Conservation (phyloP, 2,329 filamentous ascomycete species). For the Talaromyces pinophilus region DNA sequence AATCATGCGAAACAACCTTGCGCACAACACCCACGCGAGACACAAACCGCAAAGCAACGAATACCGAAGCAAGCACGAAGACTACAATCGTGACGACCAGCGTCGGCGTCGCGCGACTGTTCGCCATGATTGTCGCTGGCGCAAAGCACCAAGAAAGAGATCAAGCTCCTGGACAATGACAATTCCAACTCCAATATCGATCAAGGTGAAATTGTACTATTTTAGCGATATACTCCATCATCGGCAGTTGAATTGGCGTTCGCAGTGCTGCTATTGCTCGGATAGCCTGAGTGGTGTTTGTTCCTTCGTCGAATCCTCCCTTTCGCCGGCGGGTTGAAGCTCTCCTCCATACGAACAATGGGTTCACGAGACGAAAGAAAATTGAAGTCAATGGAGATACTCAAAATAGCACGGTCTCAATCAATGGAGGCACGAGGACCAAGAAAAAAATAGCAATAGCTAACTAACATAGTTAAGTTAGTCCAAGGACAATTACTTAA, state of each 20-base stretch:
- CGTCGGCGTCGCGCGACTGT: constrained; percentile 40
- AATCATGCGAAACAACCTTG: constrained; percentile 74
- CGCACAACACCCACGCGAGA: constrained; percentile 73
- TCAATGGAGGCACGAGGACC: not conserved
- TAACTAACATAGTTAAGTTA: not conserved
- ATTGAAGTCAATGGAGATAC: not conserved
- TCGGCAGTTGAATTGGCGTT: constrained; percentile 5
- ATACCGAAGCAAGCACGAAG: constrained; percentile 68
- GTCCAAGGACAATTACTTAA: not conserved
- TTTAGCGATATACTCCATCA: constrained; percentile 15
- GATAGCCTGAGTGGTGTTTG: not conserved
- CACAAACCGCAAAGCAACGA: constrained; percentile 72
- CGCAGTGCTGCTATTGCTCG: not conserved
- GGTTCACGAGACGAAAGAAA: not conserved
- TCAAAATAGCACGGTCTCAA: not conserved
- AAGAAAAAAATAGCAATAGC: not conserved
- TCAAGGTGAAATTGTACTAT: not conserved
- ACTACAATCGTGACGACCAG: constrained; percentile 47
- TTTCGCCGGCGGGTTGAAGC: not conserved
- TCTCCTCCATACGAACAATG: not conserved
- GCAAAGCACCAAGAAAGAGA: not conserved
- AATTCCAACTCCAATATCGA: constrained; percentile 16
- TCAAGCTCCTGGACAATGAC: constrained; percentile 16
- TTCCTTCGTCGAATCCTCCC: constrained; percentile 3
- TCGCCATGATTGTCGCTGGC: constrained; percentile 26